These are phyloP conservation scores for Galerina marginata DNA, from an alignment of 768 basidiomycete genomes.

Conservation along the genomic window DNA sequence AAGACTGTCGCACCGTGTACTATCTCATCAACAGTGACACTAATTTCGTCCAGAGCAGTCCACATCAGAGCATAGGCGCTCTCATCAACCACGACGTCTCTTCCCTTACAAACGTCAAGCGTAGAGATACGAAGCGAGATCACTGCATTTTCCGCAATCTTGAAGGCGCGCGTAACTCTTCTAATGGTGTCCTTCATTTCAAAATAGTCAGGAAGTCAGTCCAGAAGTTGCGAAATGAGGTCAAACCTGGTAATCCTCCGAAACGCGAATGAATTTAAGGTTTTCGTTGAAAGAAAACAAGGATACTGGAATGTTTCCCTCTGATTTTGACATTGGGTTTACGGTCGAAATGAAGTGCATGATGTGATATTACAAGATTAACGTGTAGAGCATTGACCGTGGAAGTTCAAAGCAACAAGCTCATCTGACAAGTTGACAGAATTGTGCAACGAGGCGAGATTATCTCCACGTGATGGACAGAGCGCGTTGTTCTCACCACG, in stretches of 20 bases:
- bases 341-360: slow-evolving; percentile 30
- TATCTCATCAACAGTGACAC: slow-evolving; percentile 15
- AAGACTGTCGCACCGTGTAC: not conserved
- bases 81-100: slow-evolving; percentile 34
- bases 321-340: slow-evolving; percentile 20
- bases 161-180: slow-evolving; percentile 22
- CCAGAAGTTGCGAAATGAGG: not conserved
- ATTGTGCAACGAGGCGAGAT: too few relatives aligned
- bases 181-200: slow-evolving; percentile 28
- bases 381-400: not conserved
- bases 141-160: slow-evolving; percentile 6
- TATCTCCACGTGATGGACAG: too few relatives aligned
- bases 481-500: too few relatives aligned
- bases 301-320: slow-evolving; percentile 29
- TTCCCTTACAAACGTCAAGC: slow-evolving; percentile 34
- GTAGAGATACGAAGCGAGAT: slow-evolving; percentile 30
- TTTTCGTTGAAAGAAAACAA: slow-evolving; percentile 26
- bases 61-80: slow-evolving; percentile 34
- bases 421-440: not conserved
- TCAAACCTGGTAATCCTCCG: slow-evolving; percentile 28
- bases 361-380: not conserved
- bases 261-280: slow-evolving; percentile 31
- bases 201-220: not conserved
- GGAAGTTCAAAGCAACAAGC: not conserved
- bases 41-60: slow-evolving; percentile 34